Evolutionary conservation across 139 green algal species (phyloP).

Genomic region (Coccomyxa sp.): DNA sequence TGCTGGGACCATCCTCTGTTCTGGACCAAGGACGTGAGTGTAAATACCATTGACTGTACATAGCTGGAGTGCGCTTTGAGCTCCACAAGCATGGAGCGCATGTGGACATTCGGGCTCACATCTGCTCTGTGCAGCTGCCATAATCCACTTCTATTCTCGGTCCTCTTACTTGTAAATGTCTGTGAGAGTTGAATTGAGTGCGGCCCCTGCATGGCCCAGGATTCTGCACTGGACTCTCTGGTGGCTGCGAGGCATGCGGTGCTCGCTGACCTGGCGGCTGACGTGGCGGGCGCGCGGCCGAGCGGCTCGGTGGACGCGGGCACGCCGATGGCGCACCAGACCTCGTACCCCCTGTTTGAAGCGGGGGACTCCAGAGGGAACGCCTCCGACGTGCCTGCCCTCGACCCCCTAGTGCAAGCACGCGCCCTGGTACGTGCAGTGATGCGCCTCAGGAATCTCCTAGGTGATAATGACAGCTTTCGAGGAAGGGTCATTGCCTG

Average conservation of each 20-base stretch:
- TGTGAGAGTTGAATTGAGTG: background rate
- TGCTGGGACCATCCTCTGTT: too few species aligned
- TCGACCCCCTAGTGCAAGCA: background rate
- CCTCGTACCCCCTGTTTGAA: background rate
- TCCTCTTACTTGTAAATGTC: background rate
- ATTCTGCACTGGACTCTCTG: background rate
- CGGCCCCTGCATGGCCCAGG: background rate
- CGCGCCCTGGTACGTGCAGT: background rate
- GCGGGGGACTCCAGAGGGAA: background rate
- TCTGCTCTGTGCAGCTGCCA: background rate
- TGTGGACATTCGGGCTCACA: background rate
- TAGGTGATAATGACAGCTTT: background rate
- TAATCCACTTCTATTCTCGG: background rate
- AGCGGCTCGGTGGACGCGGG: background rate
- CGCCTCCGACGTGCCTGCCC: background rate
- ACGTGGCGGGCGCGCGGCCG: too few species aligned
- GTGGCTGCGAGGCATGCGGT: background rate
- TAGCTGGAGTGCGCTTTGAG: too few species aligned
- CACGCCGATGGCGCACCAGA: background rate
- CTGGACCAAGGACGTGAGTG: too few species aligned
- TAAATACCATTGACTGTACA: too few species aligned
- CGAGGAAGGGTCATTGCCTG: background rate
- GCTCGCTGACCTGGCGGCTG: background rate
- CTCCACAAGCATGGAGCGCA: too few species aligned
- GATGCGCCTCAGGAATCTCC: background rate